These are phyloP conservation scores for Russula vinacea DNA, from an alignment of 768 basidiomycete species.

Conservation along the genomic window DNA sequence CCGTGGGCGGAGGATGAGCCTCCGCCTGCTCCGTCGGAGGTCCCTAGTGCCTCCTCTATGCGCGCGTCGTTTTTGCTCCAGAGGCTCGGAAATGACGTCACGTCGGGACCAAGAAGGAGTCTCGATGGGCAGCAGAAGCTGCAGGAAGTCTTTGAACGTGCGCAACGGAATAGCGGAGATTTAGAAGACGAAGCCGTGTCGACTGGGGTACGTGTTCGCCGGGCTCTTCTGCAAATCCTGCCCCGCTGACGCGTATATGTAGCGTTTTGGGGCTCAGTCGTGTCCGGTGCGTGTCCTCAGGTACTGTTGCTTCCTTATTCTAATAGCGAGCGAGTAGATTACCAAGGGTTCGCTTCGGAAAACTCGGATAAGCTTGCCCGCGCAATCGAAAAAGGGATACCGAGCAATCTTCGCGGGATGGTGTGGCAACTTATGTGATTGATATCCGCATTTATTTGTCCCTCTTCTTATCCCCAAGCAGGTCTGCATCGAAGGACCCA, in stretches of 20 bases:
- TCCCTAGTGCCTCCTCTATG: conserved; percentile 51
- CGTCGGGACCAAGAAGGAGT: conserved; percentile 45
- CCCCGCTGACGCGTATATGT: conserved; percentile 22
- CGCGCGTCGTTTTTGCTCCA: conserved; percentile 55
- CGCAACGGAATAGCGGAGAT: conserved; percentile 52
- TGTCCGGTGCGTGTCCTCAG: conserved; percentile 57
- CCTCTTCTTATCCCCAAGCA: conserved; percentile 34
- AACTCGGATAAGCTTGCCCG: conserved; percentile 74
- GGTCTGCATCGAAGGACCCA: conserved; percentile 92
- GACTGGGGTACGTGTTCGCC: conserved; percentile 65
- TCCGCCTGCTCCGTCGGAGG: conserved; percentile 55
- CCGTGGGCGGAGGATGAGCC: conserved; percentile 30
- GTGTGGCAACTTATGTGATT: conserved; percentile 92
- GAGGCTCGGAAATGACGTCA: conserved; percentile 46
- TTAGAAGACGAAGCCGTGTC: conserved; percentile 46
- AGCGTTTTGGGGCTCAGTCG: conserved; percentile 96
- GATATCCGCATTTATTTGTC: not conserved
- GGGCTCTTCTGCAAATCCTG: conserved; percentile 8
- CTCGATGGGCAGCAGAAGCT: conserved; percentile 66
- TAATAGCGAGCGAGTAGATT: conserved; percentile 56
- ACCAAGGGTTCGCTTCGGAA: conserved; percentile 82
- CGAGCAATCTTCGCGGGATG: conserved; percentile 82
- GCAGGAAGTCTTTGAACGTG: conserved; percentile 71
- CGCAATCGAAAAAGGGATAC: conserved; percentile 92
- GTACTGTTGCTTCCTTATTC: conserved; percentile 5